A percentile compares a stretch with the other conserved stretches of the same genome.
phyloP scores from a whole-genome alignment of 257 asterid genomes.

The Solanum virginianum region DNA sequence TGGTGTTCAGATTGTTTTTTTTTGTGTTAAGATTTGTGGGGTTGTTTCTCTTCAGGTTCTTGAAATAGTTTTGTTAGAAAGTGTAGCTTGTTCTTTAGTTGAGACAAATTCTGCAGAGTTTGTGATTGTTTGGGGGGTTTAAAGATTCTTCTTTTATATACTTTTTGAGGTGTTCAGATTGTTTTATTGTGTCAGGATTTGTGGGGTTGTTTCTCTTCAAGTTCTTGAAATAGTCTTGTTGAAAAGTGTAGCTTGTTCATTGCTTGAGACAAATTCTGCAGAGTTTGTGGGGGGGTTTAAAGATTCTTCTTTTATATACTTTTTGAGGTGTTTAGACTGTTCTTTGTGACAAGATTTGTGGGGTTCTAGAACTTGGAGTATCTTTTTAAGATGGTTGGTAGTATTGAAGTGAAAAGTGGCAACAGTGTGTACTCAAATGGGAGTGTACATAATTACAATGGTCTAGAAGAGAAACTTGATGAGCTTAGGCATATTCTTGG shows the following conservation, averaged over 20 bases:
- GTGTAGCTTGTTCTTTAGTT: background rate
- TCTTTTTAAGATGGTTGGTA: conserved; percentile 57
- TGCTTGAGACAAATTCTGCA: background rate
- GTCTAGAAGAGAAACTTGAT: conserved; percentile 56
- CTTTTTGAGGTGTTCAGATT: background rate
- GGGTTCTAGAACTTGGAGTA: conserved; percentile 5
- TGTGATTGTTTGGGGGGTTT: background rate
- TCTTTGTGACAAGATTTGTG: background rate
- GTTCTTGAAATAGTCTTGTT: background rate
- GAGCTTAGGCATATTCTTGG: conserved; percentile 50
- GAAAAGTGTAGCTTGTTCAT: background rate
- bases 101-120: background rate
- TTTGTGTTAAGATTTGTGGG: background rate
- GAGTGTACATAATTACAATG: conserved; percentile 19
- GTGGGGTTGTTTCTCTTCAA: background rate
- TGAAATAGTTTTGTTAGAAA: background rate
- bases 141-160: background rate
- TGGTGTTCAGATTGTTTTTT: background rate
- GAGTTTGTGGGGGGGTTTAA: background rate
- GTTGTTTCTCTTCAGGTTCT: background rate
- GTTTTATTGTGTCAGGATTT: background rate
- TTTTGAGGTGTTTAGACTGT: too few species aligned
- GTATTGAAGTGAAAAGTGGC: conserved; percentile 32
- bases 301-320: background rate
- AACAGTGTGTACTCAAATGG: conserved; percentile 28